Conservation (phyloP, 495 filamentous ascomycete genomes). For the Poronia punctata region DNA sequence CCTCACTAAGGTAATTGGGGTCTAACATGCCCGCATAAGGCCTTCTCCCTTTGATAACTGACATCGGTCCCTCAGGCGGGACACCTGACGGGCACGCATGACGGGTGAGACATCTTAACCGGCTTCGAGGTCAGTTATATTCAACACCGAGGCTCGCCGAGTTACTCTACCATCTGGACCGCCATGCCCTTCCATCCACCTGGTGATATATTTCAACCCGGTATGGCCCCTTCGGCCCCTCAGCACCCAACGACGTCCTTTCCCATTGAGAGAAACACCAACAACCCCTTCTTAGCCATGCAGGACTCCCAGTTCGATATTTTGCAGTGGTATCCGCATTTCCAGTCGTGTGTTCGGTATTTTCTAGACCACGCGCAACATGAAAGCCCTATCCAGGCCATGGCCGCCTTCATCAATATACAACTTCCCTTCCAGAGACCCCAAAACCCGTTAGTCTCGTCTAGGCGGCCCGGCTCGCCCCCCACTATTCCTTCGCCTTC, state of each 20-base stretch:
- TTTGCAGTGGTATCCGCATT: slow-evolving; percentile 88
- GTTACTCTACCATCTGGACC: no score
- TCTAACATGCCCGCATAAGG: no score
- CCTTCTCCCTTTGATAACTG: no score
- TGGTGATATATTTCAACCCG: slow-evolving; percentile 16
- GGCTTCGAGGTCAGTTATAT: background rate
- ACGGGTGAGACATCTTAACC: background rate
- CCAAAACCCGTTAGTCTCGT: slow-evolving; percentile 24
- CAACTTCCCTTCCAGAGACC: slow-evolving; percentile 60
- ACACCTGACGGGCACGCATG: background rate
- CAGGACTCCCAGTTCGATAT: slow-evolving; percentile 61
- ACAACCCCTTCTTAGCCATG: slow-evolving; percentile 25
- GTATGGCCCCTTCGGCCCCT: slow-evolving; percentile 17
- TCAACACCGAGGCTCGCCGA: background rate
- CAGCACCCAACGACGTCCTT: slow-evolving; percentile 16
- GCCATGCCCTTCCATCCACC: slow-evolving; percentile 20
- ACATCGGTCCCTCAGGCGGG: background rate
- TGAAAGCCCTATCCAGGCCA: slow-evolving; percentile 70
- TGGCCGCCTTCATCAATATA: slow-evolving; percentile 89
- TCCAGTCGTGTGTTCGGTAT: slow-evolving; percentile 86
- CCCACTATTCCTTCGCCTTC: slow-evolving; percentile 19
- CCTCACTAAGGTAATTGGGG: no score
- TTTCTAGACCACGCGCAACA: slow-evolving; percentile 93
- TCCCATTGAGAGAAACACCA: slow-evolving; percentile 14
- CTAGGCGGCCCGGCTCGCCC: slow-evolving; percentile 22